Percentiles rank a stretch among this genome's conserved stretches.
Evolutionary conservation across 331 rosid genomes (phyloP).

Genomic region (Acacia concinna): DNA sequence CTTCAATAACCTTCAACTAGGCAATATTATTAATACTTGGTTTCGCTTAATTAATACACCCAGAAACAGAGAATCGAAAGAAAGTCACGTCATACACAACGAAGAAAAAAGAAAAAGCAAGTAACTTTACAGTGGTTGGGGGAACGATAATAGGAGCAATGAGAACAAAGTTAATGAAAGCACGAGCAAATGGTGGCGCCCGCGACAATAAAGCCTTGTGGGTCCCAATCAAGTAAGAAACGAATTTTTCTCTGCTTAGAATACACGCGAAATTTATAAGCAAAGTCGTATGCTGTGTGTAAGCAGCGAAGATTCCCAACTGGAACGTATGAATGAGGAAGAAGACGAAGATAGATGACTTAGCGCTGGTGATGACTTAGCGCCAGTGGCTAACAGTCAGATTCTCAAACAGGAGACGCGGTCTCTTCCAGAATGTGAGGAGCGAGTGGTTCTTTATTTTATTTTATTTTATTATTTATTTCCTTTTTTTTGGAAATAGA

Average conservation of each 20-base stretch:
- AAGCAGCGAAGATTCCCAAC: neutral
- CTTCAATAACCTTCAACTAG: constrained; percentile 28
- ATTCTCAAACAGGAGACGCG: neutral
- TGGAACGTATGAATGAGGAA: neutral
- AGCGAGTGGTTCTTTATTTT: neutral
- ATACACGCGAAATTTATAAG: neutral
- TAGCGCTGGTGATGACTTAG: neutral
- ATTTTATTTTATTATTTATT: neutral
- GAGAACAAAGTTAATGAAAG: constrained; percentile 2
- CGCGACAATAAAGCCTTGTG: constrained; percentile 5
- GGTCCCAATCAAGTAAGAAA: neutral
- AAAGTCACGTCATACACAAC: neutral
- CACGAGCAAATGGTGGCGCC: constrained; percentile 6
- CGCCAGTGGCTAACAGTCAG: neutral
- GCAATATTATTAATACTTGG: constrained; percentile 29
- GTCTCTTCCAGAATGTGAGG: neutral
- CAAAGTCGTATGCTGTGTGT: neutral
- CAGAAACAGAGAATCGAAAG: neutral
- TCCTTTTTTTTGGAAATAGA: no score
- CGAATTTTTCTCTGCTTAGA: neutral
- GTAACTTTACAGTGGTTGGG: neutral
- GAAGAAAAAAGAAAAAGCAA: neutral
- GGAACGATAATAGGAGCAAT: neutral
- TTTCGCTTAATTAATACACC: constrained; percentile 18
- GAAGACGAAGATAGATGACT: neutral